Evolutionary conservation across 805 yeast species (phyloP).

Genomic region (Jamesozyma piceae): DNA sequence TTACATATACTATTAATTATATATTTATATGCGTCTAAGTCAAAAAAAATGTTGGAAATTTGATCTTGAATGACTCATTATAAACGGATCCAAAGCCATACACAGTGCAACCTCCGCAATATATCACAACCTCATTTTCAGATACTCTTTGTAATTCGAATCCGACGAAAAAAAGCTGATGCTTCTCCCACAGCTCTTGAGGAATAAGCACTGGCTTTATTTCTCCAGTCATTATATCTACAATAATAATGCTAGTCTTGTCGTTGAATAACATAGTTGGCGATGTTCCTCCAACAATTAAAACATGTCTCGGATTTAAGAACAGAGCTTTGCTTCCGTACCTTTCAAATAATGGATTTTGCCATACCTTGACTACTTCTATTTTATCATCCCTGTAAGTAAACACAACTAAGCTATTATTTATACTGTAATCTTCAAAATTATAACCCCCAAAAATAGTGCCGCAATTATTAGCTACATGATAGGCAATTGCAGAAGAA

Average conservation of each 20-base stretch:
- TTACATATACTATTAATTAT: too few species aligned
- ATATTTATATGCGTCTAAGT: neutral
- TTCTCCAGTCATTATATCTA: slow-evolving; percentile 18
- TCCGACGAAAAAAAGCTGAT: slow-evolving; percentile 42
- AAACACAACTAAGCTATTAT: slow-evolving; percentile 30
- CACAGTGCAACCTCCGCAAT: slow-evolving; percentile 77
- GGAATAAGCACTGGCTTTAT: slow-evolving; percentile 27
- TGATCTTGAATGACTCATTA: slow-evolving; percentile 22
- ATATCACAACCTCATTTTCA: slow-evolving; percentile 14
- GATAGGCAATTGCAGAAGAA: slow-evolving; percentile 17
- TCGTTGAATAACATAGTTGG: slow-evolving; percentile 29
- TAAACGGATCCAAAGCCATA: slow-evolving; percentile 65
- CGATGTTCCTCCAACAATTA: slow-evolving; percentile 53
- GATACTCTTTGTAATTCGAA: slow-evolving; percentile 32
- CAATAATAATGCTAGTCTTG: slow-evolving; percentile 31
- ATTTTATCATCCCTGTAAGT: slow-evolving; percentile 16
- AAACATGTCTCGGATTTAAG: slow-evolving; percentile 27
- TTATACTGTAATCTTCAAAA: slow-evolving; percentile 10
- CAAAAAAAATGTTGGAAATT: neutral
- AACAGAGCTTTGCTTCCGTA: slow-evolving; percentile 40
- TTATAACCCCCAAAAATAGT: slow-evolving; percentile 19
- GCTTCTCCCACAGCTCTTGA: slow-evolving; percentile 31
- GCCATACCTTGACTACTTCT: slow-evolving; percentile 10
- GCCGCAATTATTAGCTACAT: slow-evolving; percentile 9
- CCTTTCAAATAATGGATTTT: slow-evolving; percentile 33